A percentile compares a stretch with the other conserved stretches of the same genome.
phyloP scores from a whole-genome alignment of 441 rosid genomes.

The Euphorbia corollata region DNA sequence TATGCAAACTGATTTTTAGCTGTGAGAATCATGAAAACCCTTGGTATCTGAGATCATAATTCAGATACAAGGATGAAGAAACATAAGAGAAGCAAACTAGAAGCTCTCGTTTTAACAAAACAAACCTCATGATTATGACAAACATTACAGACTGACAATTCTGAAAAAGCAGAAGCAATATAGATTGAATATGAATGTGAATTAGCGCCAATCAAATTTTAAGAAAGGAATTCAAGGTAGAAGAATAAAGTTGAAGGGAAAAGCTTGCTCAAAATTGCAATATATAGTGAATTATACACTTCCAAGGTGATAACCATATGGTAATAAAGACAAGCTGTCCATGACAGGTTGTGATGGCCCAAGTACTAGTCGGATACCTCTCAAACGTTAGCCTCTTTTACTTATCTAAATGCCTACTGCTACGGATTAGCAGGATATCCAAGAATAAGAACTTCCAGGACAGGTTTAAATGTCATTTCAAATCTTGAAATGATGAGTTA shows the following conservation, averaged over 20 bases:
- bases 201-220: neutral
- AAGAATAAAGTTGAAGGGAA: neutral
- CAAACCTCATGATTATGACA: neutral
- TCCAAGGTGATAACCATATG: neutral
- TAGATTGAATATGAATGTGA: neutral
- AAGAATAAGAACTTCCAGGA: neutral
- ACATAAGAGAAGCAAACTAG: neutral
- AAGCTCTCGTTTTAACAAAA: neutral
- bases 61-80: neutral
- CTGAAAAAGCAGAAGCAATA: neutral
- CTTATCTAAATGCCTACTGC: neutral
- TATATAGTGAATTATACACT: neutral
- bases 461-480: neutral
- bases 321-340: neutral
- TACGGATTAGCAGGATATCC: neutral
- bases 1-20: neutral
- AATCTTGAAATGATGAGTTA: neutral
- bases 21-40: neutral
- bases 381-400: neutral
- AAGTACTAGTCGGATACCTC: neutral
- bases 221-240: neutral
- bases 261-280: neutral
- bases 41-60: neutral
- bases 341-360: neutral
- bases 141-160: neutral